Conservation (phyloP, 306 rosid species). For the Quercus cerris region DNA sequence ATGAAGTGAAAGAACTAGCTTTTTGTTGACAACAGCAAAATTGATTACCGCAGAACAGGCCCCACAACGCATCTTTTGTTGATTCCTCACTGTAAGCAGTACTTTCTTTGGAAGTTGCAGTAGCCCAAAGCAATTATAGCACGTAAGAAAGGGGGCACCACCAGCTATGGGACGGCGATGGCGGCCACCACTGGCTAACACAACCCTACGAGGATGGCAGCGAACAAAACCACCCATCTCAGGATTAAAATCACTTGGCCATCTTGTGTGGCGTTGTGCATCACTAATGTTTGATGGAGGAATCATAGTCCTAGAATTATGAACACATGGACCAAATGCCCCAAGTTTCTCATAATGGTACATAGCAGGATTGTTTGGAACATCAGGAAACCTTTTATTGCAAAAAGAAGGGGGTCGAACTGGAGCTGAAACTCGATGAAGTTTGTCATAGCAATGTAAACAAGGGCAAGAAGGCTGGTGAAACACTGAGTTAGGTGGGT, state of each 20-base stretch:
- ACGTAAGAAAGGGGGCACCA: constrained; percentile 90
- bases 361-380: constrained; percentile 48
- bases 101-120: constrained; percentile 78
- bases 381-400: constrained; percentile 53
- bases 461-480: constrained; percentile 87
- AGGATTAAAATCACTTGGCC: constrained; percentile 58
- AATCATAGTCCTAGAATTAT: constrained; percentile 44
- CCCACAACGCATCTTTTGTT: constrained; percentile 75
- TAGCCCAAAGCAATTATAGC: constrained; percentile 77
- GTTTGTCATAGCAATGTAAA: constrained; percentile 62
- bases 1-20: constrained; percentile 55
- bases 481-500: constrained; percentile 42
- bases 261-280: constrained; percentile 48
- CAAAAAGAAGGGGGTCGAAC: constrained; percentile 46
- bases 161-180: constrained; percentile 71
- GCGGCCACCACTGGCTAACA: constrained; percentile 39
- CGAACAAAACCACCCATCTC: constrained; percentile 41
- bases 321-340: constrained; percentile 45
- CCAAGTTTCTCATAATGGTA: constrained; percentile 54
- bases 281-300: constrained; percentile 43
- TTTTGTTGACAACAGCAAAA: constrained; percentile 48
- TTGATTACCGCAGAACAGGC: constrained; percentile 71
- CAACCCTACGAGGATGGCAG: constrained; percentile 50
- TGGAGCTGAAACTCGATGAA: constrained; percentile 43
- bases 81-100: constrained; percentile 33